A percentile compares a stretch with the other conserved stretches of the same genome.
phyloP scores from a whole-genome alignment of 352 stramenopile species.

The Globisporangium splendens region DNA sequence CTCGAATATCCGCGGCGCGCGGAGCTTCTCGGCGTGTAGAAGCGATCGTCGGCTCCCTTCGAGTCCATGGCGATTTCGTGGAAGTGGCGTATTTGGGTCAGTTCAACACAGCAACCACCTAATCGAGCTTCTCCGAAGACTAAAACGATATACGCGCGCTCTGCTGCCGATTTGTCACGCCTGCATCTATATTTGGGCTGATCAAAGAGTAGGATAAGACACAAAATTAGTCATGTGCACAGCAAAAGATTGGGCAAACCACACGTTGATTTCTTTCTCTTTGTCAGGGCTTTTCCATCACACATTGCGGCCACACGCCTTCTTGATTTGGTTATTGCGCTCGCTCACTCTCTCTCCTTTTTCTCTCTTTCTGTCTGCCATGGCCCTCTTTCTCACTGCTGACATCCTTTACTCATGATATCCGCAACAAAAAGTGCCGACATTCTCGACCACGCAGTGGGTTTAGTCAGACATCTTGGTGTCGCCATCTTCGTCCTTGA shows the following conservation, averaged over 20 bases:
- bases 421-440: background rate
- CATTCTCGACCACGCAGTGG: background rate
- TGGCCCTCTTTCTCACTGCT: background rate
- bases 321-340: background rate
- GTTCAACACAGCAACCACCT: background rate
- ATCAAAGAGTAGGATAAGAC: background rate
- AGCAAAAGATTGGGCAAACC: background rate
- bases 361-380: background rate
- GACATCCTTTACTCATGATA: background rate
- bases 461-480: constrained; percentile 82
- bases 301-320: constrained; percentile 10
- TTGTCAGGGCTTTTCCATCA: background rate
- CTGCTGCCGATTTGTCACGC: too few relatives aligned
- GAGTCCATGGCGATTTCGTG: constrained; percentile 29
- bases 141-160: too few relatives aligned
- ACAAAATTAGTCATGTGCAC: background rate
- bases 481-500: constrained; percentile 78
- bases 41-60: constrained; percentile 48
- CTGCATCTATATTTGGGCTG: background rate
- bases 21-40: constrained; percentile 64
- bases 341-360: constrained; percentile 5
- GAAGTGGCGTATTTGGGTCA: background rate
- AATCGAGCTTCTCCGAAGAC: too few relatives aligned
- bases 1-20: constrained; percentile 54
- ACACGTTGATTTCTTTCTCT: constrained; percentile 1